Conservation (phyloP, 2,329 filamentous ascomycete species). For the Aspergillus hiratsukae region DNA sequence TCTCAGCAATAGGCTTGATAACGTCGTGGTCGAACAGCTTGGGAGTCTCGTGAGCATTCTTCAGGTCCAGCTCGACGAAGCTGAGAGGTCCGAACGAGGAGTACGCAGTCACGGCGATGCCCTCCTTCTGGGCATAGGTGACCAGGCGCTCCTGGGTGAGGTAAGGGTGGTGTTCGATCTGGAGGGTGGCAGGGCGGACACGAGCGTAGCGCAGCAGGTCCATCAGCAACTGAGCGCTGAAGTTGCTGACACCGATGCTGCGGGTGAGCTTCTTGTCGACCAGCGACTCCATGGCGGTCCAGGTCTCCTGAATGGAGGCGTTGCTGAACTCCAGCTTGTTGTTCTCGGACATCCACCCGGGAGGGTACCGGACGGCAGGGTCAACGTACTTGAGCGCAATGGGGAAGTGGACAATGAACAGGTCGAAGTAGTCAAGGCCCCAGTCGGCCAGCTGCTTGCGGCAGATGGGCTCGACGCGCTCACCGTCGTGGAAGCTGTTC, state of each 20-base stretch:
- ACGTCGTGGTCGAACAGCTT: constrained; percentile 67
- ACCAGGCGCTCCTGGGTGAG: constrained; percentile 70
- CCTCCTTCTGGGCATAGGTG: constrained; percentile 63
- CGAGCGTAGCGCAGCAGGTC: constrained; percentile 75
- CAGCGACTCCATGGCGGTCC: constrained; percentile 72
- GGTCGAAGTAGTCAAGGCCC: constrained; percentile 83
- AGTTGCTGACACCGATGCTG: constrained; percentile 79
- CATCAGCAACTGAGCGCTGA: constrained; percentile 71
- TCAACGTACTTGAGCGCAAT: constrained; percentile 81
- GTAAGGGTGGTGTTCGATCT: constrained; percentile 90
- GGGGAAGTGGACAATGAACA: constrained; percentile 87
- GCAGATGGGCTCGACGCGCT: constrained; percentile 70
- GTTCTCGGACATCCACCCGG: constrained; percentile 66
- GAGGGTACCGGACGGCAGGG: constrained; percentile 72
- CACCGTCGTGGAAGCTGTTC: constrained; percentile 83
- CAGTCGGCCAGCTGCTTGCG: constrained; percentile 76
- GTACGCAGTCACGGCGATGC: constrained; percentile 75
- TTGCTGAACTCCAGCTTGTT: constrained; percentile 61
- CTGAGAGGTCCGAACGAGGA: constrained; percentile 75
- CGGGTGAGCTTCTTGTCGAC: constrained; percentile 64
- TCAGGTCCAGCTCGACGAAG: constrained; percentile 73
- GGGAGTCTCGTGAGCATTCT: constrained; percentile 60
- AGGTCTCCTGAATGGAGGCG: constrained; percentile 74
- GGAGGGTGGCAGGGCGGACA: constrained; percentile 69
- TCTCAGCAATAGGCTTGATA: constrained; percentile 62